Percentiles rank a stretch among this genome's conserved stretches.
Conservation (phyloP, 768 basidiomycete species). For the Tephrocybe sp. region DNA sequence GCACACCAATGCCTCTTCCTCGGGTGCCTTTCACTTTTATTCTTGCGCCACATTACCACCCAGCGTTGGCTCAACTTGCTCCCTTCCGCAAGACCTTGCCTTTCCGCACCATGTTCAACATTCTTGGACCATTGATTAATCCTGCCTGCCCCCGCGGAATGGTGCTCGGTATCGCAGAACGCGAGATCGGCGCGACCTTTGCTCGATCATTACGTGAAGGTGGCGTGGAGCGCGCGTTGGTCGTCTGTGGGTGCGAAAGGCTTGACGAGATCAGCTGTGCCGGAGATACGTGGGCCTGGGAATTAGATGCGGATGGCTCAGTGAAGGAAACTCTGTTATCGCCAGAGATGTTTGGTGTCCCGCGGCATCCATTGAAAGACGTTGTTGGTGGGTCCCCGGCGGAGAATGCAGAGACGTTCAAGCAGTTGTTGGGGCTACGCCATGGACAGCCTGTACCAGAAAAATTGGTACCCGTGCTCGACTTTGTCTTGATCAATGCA, state of each 20-base stretch:
- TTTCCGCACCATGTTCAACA: slow-evolving; percentile 96
- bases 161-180: slow-evolving; percentile 88
- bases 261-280: slow-evolving; percentile 96
- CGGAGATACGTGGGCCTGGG: slow-evolving; percentile 86
- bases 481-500: slow-evolving; percentile 91
- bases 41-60: slow-evolving; percentile 93
- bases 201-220: slow-evolving; percentile 69
- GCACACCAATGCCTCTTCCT: slow-evolving; percentile 55
- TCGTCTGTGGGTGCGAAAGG: slow-evolving; percentile 89
- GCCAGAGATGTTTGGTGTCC: slow-evolving; percentile 77
- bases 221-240: slow-evolving; percentile 82
- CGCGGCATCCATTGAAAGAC: slow-evolving; percentile 59
- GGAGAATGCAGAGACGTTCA: slow-evolving; percentile 81
- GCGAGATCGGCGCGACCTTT: slow-evolving; percentile 77
- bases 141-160: slow-evolving; percentile 84
- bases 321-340: slow-evolving; percentile 62
- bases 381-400: slow-evolving; percentile 72
- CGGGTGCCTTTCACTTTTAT: slow-evolving; percentile 87
- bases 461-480: slow-evolving; percentile 58
- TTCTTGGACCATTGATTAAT: slow-evolving; percentile 92
- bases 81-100: slow-evolving; percentile 84
- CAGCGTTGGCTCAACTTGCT: slow-evolving; percentile 74
- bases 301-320: slow-evolving; percentile 57
- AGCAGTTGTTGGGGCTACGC: slow-evolving; percentile 46
- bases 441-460: slow-evolving; percentile 54